These are phyloP conservation scores for Megacollybia platyphylla DNA, from an alignment of 1,284 basidiomycete species.

Conservation along the genomic window DNA sequence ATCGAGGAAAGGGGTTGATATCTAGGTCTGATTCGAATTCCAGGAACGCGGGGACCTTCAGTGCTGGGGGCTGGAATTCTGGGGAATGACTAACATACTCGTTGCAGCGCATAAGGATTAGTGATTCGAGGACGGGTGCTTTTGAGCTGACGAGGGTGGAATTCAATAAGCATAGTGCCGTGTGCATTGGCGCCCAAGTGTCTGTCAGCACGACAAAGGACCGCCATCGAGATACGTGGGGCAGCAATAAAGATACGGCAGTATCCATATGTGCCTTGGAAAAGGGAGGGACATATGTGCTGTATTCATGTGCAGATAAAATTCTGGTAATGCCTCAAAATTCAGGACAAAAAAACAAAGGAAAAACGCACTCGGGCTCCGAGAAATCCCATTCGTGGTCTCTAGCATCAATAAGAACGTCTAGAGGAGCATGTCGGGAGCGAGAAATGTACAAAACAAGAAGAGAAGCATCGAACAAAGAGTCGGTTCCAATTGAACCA, in stretches of 20 bases:
- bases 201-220: constrained; percentile 38
- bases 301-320: constrained; percentile 11
- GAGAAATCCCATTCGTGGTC: constrained; percentile 39
- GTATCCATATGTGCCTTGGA: constrained; percentile 24
- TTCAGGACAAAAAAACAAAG: not conserved
- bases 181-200: constrained; percentile 35
- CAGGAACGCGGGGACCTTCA: constrained; percentile 22
- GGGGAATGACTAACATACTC: constrained; percentile 32
- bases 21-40: constrained; percentile 2
- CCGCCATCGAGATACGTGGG: constrained; percentile 35
- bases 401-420: constrained; percentile 40
- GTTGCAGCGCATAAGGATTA: constrained; percentile 44
- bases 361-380: constrained; percentile 28
- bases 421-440: constrained; percentile 32
- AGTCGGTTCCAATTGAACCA: constrained; percentile 13
- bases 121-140: constrained; percentile 31
- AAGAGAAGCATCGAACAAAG: constrained; percentile 18
- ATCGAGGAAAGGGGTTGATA: constrained; percentile 20
- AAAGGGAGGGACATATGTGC: constrained; percentile 24
- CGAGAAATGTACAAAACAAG: constrained; percentile 24
- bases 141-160: constrained; percentile 16
- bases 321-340: constrained; percentile 9
- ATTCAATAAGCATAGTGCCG: constrained; percentile 29
- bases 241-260: constrained; percentile 27
- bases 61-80: constrained; percentile 25